These are phyloP conservation scores for Russula griseocarnosa DNA, from an alignment of 768 basidiomycete species.

Conservation along the genomic window DNA sequence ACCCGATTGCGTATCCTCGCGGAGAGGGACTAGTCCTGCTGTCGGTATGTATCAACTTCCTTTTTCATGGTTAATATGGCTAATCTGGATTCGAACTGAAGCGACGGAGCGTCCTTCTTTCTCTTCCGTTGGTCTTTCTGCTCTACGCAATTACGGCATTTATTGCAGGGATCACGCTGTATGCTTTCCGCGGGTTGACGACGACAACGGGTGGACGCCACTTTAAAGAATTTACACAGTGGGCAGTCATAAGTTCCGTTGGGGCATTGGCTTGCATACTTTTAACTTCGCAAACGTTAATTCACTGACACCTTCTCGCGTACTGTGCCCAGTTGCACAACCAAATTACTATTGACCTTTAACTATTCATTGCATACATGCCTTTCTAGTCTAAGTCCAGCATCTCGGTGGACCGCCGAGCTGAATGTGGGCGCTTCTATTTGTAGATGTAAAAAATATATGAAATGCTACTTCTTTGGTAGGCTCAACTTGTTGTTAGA, in stretches of 20 bases:
- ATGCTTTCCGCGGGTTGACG: constrained; percentile 55
- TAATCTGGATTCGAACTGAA: constrained; percentile 32
- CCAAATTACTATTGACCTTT: neutral
- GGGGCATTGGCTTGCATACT: constrained; percentile 61
- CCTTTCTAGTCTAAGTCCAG: too few species aligned
- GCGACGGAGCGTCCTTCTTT: constrained; percentile 61
- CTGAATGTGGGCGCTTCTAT: too few species aligned
- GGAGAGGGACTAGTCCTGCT: constrained; percentile 57
- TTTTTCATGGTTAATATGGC: constrained; percentile 21
- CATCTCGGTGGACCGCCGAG: too few species aligned
- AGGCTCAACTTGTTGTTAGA: too few species aligned
- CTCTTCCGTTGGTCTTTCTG: constrained; percentile 70
- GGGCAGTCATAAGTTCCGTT: constrained; percentile 60
- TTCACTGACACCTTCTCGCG: constrained; percentile 13
- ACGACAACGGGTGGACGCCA: constrained; percentile 40
- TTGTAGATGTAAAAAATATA: too few species aligned
- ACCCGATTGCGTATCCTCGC: constrained; percentile 42
- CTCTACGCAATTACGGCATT: constrained; percentile 69
- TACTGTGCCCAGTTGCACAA: neutral
- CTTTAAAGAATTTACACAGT: constrained; percentile 58
- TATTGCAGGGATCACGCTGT: constrained; percentile 59
- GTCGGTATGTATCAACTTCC: constrained; percentile 36
- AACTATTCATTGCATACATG: too few species aligned
- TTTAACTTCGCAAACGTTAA: constrained; percentile 44
- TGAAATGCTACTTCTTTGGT: too few species aligned